Percentiles rank a stretch among this genome's conserved stretches.
Conservation (phyloP, 1,284 basidiomycete genomes). For the Ceratobasidium sp. region DNA sequence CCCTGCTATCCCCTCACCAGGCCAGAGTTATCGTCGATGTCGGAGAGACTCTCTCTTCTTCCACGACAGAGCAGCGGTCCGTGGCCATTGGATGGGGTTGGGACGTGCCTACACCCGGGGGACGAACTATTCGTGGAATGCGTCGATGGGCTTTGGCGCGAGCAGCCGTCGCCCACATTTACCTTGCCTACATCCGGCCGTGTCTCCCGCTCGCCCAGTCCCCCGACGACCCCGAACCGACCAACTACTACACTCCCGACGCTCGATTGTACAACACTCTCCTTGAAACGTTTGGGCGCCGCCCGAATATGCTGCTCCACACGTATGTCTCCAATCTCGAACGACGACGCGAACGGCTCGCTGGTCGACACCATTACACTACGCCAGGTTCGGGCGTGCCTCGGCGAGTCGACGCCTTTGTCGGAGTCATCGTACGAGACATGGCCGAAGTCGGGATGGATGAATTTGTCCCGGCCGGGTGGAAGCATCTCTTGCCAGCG, state of each 20-base stretch:
- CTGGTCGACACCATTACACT: neutral
- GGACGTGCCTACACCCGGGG: constrained; percentile 47
- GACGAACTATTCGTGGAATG: constrained; percentile 40
- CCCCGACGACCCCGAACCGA: neutral
- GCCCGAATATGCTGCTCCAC: constrained; percentile 45
- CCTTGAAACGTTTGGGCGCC: constrained; percentile 56
- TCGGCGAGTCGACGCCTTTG: constrained; percentile 17
- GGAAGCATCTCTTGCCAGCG: constrained; percentile 20
- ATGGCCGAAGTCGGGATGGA: constrained; percentile 23
- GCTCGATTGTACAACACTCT: constrained; percentile 71
- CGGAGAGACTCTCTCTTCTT: neutral
- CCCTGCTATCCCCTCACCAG: neutral
- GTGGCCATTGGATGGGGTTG: constrained; percentile 44
- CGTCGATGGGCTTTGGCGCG: constrained; percentile 46
- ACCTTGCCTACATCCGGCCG: constrained; percentile 22
- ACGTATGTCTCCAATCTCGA: neutral
- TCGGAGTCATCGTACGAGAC: constrained; percentile 7
- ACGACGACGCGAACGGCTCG: neutral
- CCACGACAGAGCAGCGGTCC: neutral
- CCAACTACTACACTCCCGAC: constrained; percentile 58
- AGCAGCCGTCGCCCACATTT: constrained; percentile 34
- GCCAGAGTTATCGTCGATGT: constrained; percentile 9
- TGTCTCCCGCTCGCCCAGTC: constrained; percentile 5
- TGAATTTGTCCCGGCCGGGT: constrained; percentile 4
- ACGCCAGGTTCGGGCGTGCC: neutral